Conservation (phyloP, 2,329 filamentous ascomycete species). For the Orbilia ellipsospora region DNA sequence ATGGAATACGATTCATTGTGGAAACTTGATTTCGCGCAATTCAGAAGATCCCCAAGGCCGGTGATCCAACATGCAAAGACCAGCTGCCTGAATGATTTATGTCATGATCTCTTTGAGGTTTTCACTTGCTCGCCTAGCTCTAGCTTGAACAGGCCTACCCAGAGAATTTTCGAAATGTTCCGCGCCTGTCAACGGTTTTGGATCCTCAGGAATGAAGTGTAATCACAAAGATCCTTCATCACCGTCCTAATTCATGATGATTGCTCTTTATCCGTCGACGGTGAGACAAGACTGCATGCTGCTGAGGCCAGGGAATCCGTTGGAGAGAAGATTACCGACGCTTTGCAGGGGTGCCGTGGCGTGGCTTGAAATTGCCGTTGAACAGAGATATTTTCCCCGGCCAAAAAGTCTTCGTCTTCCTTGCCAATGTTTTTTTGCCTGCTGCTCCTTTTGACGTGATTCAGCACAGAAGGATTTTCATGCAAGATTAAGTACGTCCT, state of each 20-base stretch:
- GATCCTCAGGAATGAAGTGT: constrained; percentile 42
- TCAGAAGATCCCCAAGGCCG: constrained; percentile 22
- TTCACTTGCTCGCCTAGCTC: constrained; percentile 46
- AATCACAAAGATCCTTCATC: constrained; percentile 39
- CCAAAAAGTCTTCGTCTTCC: constrained; percentile 49
- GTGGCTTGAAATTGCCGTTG: constrained; percentile 55
- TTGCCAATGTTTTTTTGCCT: constrained; percentile 25
- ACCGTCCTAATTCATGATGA: constrained; percentile 23
- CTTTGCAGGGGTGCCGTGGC: constrained; percentile 46
- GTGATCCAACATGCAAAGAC: constrained; percentile 24
- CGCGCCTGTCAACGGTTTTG: constrained; percentile 11
- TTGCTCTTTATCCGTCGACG: constrained; percentile 39
- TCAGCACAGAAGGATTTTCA: constrained; percentile 55
- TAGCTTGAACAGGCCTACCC: constrained; percentile 32
- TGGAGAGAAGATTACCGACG: constrained; percentile 49
- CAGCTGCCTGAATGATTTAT: constrained; percentile 48
- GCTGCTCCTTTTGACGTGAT: constrained; percentile 46
- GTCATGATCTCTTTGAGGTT: constrained; percentile 44
- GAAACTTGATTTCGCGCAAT: constrained; percentile 50
- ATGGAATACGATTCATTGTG: constrained; percentile 16
- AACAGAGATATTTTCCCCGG: constrained; percentile 46
- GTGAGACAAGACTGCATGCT: constrained; percentile 51
- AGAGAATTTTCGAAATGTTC: constrained; percentile 36
- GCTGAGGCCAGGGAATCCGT: constrained; percentile 44
- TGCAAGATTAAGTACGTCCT: constrained; percentile 56